Conservation (phyloP, 768 basidiomycete species). For the Collybiopsis confluens region DNA sequence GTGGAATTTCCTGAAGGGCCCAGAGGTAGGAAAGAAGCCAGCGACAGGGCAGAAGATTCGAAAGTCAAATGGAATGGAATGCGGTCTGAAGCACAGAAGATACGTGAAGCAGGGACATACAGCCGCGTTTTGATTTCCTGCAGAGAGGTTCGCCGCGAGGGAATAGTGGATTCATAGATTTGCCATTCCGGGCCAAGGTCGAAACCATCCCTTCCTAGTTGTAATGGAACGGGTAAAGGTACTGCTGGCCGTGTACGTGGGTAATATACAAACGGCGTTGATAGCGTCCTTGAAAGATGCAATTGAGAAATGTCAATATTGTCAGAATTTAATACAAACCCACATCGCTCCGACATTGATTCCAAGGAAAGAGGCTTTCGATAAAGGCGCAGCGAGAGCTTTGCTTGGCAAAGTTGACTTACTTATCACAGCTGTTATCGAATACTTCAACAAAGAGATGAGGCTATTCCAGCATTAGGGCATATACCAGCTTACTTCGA, state of each 20-base stretch:
- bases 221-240: slow-evolving; percentile 45
- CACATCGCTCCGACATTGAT: slow-evolving; percentile 52
- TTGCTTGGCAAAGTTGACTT: slow-evolving; percentile 40
- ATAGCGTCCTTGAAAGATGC: slow-evolving; percentile 38
- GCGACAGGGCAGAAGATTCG: slow-evolving; percentile 48
- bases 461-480: not conserved
- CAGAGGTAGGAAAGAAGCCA: slow-evolving; percentile 58
- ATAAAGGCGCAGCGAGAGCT: slow-evolving; percentile 26
- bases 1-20: slow-evolving; percentile 39
- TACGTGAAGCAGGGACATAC: slow-evolving; percentile 56
- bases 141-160: slow-evolving; percentile 30
- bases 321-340: slow-evolving; percentile 19
- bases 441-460: slow-evolving; percentile 39
- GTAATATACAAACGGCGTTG: slow-evolving; percentile 59
- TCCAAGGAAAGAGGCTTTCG: slow-evolving; percentile 52
- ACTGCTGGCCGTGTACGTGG: slow-evolving; percentile 61
- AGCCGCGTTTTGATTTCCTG: slow-evolving; percentile 37
- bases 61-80: slow-evolving; percentile 70
- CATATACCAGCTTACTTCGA: slow-evolving; percentile 32
- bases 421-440: slow-evolving; percentile 46
- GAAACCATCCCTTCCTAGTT: slow-evolving; percentile 34
- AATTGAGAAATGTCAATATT: slow-evolving; percentile 2
- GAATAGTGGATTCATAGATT: slow-evolving; percentile 35
- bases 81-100: slow-evolving; percentile 50
- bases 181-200: slow-evolving; percentile 46